These are phyloP conservation scores for Fragaria vesca DNA, from an alignment of 306 rosid species.

Conservation along the genomic window DNA sequence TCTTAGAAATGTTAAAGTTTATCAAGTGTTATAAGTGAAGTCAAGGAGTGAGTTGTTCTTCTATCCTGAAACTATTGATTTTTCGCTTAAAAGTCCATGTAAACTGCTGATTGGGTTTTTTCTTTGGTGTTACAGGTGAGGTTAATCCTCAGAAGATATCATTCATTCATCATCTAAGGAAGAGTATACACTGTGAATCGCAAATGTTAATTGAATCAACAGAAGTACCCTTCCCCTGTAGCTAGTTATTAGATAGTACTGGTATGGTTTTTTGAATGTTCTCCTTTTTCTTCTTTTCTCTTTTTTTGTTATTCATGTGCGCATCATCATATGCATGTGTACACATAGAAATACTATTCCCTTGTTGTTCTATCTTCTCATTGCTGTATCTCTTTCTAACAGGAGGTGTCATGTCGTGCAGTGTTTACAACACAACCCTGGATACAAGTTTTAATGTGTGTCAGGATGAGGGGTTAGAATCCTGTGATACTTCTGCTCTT, in stretches of 20 bases:
- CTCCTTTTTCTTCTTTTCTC: not conserved
- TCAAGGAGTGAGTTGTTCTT: not conserved
- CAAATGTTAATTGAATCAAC: not conserved
- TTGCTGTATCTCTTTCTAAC: conserved; percentile 34
- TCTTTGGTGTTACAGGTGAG: conserved; percentile 20
- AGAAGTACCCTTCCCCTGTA: conserved; percentile 6
- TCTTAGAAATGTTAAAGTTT: not conserved
- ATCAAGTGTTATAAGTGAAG: not conserved
- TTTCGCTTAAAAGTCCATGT: not conserved
- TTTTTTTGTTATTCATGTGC: not conserved
- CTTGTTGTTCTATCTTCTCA: conserved; percentile 14
- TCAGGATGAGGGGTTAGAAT: conserved; percentile 40
- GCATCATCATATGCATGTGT: not conserved
- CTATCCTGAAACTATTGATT: not conserved
- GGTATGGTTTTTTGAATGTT: not conserved
- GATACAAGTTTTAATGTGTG: conserved; percentile 31
- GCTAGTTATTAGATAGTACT: not conserved
- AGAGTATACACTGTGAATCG: conserved; percentile 11
- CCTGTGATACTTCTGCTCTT: conserved; percentile 36
- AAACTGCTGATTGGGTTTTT: conserved; percentile 21
- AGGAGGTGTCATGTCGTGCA: conserved; percentile 41
- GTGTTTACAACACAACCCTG: conserved; percentile 29
- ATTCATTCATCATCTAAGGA: not conserved
- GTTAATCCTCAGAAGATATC: conserved; percentile 19
- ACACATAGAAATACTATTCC: not conserved